Conservation (phyloP, 768 basidiomycete species). For the Trametes punicea region DNA sequence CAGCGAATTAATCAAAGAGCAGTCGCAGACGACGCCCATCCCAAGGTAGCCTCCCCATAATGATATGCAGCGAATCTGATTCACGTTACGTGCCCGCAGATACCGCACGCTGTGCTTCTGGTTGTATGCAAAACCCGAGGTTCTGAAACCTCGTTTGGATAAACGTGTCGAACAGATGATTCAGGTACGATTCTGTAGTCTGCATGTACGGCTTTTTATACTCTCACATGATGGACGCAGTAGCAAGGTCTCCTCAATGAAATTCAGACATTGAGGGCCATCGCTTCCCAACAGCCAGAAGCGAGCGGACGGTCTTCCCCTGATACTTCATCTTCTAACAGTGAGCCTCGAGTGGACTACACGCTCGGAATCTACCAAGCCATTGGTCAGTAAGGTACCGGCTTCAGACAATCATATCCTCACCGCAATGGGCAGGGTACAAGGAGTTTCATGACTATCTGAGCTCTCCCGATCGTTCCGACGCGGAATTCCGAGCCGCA, state of each 20-base stretch:
- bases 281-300: slow-evolving; percentile 15
- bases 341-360: slow-evolving; percentile 42
- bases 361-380: slow-evolving; percentile 90
- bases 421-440: slow-evolving; percentile 62
- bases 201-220: background rate
- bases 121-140: slow-evolving; percentile 72
- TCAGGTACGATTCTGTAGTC: slow-evolving; percentile 44
- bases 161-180: slow-evolving; percentile 87
- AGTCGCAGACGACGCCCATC: slow-evolving; percentile 41
- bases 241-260: slow-evolving; percentile 82
- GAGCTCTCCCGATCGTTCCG: slow-evolving; percentile 35
- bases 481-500: slow-evolving; percentile 48
- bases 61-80: background rate
- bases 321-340: background rate
- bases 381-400: slow-evolving; percentile 56
- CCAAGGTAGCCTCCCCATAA: slow-evolving; percentile 45
- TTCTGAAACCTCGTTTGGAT: slow-evolving; percentile 68
- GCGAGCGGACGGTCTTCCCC: background rate
- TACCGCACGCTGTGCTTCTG: slow-evolving; percentile 88
- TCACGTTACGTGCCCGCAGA: slow-evolving; percentile 37
- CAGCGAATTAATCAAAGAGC: slow-evolving; percentile 67
- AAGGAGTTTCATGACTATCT: slow-evolving; percentile 82
- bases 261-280: slow-evolving; percentile 51
- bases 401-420: slow-evolving; percentile 5
- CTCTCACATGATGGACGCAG: slow-evolving; percentile 5